Evolutionary conservation across 1,139 yeast species (phyloP), one percentile per base, ranked within the genome.

Genomic region (Kluyveromyces sp.): DNA sequence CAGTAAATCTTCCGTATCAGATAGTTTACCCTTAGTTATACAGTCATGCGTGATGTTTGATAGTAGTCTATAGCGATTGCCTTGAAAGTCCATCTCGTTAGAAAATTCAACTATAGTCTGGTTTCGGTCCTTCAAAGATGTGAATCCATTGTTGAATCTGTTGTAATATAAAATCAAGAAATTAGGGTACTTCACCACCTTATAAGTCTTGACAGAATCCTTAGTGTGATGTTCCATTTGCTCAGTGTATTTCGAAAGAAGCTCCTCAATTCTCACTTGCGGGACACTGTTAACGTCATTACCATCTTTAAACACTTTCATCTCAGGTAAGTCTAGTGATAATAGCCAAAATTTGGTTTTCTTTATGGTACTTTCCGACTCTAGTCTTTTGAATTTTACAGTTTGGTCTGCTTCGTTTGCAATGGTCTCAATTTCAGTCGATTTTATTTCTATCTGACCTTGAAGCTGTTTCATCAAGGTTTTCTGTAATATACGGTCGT

Each of bases 31-130:
- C 43, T 65, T 68, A 42, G 68, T 71, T 4, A 55, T 53, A 7
- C 55, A 46, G 26, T 77, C 77, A 53, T 75, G 78, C 10, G 77
- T 72, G 1, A 83, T 64, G 56, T 78, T 80, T 6, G 77, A 72
- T 1, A 78, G 58, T 15, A 83, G 63, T 42, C 64, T 67, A 61
- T 81, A 85, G 3, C 59, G 53, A 2, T 43, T n/a, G 2, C 57
- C 55, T 2, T 52, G 47, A 4, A 56, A 32, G 6, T 50, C 47
- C 37, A 65, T 54, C 21, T 63, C 65, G 2, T 73, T 66, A 4
- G 83, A 77, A 57, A 78, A 83, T 43, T 75, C 79, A 2, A 86
- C 85, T 31, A 84, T 75, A 0, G 85, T 81, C 36, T 79, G 78
- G 56, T 81, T 83, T 42, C 79, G 68, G 47, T 71, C 72, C 41